Base-by-base conservation (phyloP, 768 basidiomycete species). In the Inosperma sp. region DNA sequence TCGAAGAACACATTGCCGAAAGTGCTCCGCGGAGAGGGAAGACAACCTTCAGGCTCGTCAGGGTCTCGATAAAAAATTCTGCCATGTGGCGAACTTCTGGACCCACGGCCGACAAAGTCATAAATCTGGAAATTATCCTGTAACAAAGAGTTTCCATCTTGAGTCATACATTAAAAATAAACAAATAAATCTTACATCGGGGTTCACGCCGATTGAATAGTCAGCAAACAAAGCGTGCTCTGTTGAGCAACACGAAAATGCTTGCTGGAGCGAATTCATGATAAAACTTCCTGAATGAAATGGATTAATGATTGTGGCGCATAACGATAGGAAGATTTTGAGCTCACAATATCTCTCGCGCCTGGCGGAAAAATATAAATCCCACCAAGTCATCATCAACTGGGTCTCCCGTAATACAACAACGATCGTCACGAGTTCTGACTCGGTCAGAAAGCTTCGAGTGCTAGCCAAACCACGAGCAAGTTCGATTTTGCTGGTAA, bases 181-280 rank as follows among this genome's bases (percentile, higher is more conserved):
- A 8, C 30, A n/a, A 25, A 41, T 25, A 1, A n/a, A n/a, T 4
- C 40, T 44, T 44, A 44, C 42, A 30, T 44, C 42, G 26, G 42
- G 42, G 42, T 44, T 44, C 43, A 44, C 43, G 17, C 43, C 43
- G 29, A 43, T 43, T 43, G 42, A 43, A 43, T 43, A 43, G 42
- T 43, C 42, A 30, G 16, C 14, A 29, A 30, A 43, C 42, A 43
- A 17, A 19, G 42, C 42, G 16, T 19, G 42, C 27, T 43, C 42
- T 29, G 42, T 43, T 27, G 26, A 42, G 39, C 39, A 23, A 23
- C 39, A 41, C 22, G 27, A 16, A 25, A 41, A 41, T 41, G 23
- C 22, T 41, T 41, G 40, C 40, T 41, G 40, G 27, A 41, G 14
- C 17, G 40, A 25, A 41, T 41, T 41, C 40, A 13, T 13, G 40